Percentiles rank a stretch among this genome's conserved stretches.
Conservation (phyloP, 768 basidiomycete species). For the Plicaturopsis crispa region DNA sequence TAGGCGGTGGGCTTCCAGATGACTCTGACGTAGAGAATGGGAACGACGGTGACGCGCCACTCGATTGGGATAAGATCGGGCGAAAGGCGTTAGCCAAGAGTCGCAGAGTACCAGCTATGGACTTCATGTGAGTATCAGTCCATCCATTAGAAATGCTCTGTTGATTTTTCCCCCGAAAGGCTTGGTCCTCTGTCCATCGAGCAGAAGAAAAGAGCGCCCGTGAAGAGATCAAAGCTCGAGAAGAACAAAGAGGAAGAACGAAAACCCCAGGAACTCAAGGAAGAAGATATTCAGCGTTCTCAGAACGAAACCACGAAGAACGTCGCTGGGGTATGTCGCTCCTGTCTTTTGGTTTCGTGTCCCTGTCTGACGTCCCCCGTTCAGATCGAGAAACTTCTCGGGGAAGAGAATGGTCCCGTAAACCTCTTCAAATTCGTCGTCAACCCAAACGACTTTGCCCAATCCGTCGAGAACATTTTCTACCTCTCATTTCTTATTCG, state of each 20-base stretch:
- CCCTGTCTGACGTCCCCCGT: neutral
- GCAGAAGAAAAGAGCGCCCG: conserved; percentile 62
- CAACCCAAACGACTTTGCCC: conserved; percentile 86
- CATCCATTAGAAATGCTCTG: no score
- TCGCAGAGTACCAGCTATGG: conserved; percentile 69
- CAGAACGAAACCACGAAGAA: conserved; percentile 90
- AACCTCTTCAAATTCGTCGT: conserved; percentile 86
- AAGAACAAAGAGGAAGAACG: conserved; percentile 62
- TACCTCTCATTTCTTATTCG: conserved; percentile 90
- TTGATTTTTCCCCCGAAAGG: conserved; percentile 57
- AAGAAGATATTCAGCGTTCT: conserved; percentile 76
- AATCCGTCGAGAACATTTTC: conserved; percentile 95
- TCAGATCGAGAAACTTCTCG: conserved; percentile 59
- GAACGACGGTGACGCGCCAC: conserved; percentile 25
- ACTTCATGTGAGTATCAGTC: conserved; percentile 72
- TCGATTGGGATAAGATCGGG: conserved; percentile 86
- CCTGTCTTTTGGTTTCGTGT: neutral
- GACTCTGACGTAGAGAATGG: conserved; percentile 35
- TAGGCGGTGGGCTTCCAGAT: conserved; percentile 48
- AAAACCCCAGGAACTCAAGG: conserved; percentile 73
- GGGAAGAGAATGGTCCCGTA: conserved; percentile 35
- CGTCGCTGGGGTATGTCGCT: conserved; percentile 53
- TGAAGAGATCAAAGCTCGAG: conserved; percentile 61
- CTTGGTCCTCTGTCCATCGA: conserved; percentile 85
- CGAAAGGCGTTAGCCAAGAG: conserved; percentile 77